Evolutionary conservation across 1,139 yeast species (phyloP).

Genomic region (Protomyces pachydermus): DNA sequence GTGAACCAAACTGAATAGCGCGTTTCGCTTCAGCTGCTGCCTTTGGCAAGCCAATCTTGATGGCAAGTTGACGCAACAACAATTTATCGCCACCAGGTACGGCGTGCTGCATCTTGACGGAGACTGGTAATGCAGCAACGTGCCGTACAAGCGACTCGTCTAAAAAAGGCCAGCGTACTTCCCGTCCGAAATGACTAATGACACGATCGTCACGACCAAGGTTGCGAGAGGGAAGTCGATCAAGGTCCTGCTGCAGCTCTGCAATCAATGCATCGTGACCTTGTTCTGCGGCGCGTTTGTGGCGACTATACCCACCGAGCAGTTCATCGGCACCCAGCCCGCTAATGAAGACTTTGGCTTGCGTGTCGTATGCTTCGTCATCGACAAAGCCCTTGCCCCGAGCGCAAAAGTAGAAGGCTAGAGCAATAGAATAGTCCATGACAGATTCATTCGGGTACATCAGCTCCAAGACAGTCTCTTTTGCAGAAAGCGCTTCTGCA

Average conservation of each 20-base stretch:
- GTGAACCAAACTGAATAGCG: constrained; percentile 95
- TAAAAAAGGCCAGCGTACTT: constrained; percentile 80
- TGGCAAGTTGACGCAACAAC: constrained; percentile 61
- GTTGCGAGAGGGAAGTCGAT: constrained; percentile 69
- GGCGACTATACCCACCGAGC: constrained; percentile 88
- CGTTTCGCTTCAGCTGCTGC: constrained; percentile 77
- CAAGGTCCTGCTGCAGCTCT: constrained; percentile 66
- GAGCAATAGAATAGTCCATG: constrained; percentile 91
- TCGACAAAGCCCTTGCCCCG: constrained; percentile 46
- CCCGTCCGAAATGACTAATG: constrained; percentile 80
- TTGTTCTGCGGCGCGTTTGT: constrained; percentile 44
- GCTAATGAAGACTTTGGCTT: constrained; percentile 68
- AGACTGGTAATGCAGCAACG: constrained; percentile 44
- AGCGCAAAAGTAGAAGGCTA: constrained; percentile 90
- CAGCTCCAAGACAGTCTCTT: constrained; percentile 52
- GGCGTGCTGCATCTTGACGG: constrained; percentile 35
- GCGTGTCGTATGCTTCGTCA: constrained; percentile 45
- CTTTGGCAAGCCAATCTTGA: constrained; percentile 45
- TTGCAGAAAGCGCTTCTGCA: constrained; percentile 54
- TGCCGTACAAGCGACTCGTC: constrained; percentile 57
- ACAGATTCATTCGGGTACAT: constrained; percentile 85
- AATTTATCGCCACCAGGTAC: constrained; percentile 51
- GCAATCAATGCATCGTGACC: constrained; percentile 41
- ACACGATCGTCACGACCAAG: constrained; percentile 89
- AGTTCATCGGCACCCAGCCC: constrained; percentile 98